These are phyloP conservation scores for Durio zibethinus DNA, from an alignment of 345 rosid genomes.

Conservation along the genomic window DNA sequence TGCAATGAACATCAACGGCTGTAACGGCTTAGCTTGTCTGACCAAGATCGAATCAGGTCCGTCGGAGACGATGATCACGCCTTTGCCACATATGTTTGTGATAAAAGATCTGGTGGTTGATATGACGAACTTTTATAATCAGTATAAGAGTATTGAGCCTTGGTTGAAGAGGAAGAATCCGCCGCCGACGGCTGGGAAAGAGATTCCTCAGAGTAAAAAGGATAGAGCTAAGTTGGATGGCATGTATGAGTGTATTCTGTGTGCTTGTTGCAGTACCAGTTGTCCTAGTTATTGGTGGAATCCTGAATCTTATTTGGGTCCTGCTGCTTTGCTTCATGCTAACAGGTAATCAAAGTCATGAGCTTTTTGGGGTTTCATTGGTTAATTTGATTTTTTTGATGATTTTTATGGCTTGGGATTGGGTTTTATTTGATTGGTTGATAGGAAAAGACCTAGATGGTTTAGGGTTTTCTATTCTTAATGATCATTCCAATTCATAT, in stretches of 20 bases:
- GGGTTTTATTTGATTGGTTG: not conserved
- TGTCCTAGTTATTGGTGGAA: constrained; percentile 99
- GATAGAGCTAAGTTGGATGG: constrained; percentile 91
- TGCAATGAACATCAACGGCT: constrained; percentile 95
- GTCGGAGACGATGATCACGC: constrained; percentile 49
- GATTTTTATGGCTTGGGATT: not conserved
- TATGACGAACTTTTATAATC: constrained; percentile 93
- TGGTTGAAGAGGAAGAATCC: constrained; percentile 96
- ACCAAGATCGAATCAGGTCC: constrained; percentile 61
- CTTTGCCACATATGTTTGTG: constrained; percentile 93
- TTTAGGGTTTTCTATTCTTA: too few species aligned
- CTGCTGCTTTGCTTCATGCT: constrained; percentile 93
- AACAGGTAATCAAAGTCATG: constrained; percentile 47
- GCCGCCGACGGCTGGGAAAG: constrained; percentile 59
- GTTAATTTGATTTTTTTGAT: not conserved
- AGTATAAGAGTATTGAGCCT: constrained; percentile 97
- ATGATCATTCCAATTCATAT: not conserved
- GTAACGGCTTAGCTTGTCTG: constrained; percentile 89
- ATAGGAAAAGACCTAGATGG: not conserved
- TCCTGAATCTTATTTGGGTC: constrained; percentile 89
- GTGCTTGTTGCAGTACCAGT: constrained; percentile 92
- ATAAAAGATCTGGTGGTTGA: constrained; percentile 94
- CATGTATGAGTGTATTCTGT: constrained; percentile 93
- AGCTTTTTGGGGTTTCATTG: not conserved
- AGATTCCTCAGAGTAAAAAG: constrained; percentile 84